Evolutionary conservation across 108 stramenopile species (phyloP), one percentile per base, ranked within the genome.

Genomic region (Nannochloropsis granulata): DNA sequence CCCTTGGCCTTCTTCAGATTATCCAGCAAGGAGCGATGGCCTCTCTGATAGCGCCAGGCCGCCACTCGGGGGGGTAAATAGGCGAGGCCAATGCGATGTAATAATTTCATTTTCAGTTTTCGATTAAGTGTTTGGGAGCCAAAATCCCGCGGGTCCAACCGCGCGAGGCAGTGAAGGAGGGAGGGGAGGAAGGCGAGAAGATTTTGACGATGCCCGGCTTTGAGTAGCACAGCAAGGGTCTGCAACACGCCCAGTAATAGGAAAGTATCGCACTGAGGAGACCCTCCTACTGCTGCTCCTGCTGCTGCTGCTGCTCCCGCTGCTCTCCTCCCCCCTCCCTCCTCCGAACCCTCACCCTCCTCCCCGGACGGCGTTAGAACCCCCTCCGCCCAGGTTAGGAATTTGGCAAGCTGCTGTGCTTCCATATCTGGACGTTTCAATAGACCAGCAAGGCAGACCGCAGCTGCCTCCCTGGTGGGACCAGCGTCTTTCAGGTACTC

Each of bases 381-480:
- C 43, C 80, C 25, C 80, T 87, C 46, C 0, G 93, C 90, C 94
- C 95, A 97, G 43, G 24, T 9, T 0, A 94, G 81, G 85, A 98
- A 99, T 8, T 81, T 84, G 23, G 85, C 90, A 19, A 96, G 89
- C 45, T 94, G 88, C 7, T 79, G 86, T 11, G 84, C 71, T 83
- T 97, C 95, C 90, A 99, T 89, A 85, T 99, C 98, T 12, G 97
- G 96, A 13, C 98, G 92, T 19, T 94, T 92, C 16, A 99, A 85
- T 89, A 97, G 93, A 10, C 90, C 90, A 12, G 96, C 93, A 21
- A 99, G 86, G 87, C 95, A 97, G 13, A 93, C 88, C 19, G 95
- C 93, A 14, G 97, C 97, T 44, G 95, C 91, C 80, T 97, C 96
- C 43, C 97, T 91, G 7, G 92, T 95, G 0, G 97, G 94, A 45